Percentiles rank a stretch among this genome's conserved stretches.
These are phyloP conservation scores for Salix arbutifolia DNA, from an alignment of 345 rosid species.

Conservation along the genomic window DNA sequence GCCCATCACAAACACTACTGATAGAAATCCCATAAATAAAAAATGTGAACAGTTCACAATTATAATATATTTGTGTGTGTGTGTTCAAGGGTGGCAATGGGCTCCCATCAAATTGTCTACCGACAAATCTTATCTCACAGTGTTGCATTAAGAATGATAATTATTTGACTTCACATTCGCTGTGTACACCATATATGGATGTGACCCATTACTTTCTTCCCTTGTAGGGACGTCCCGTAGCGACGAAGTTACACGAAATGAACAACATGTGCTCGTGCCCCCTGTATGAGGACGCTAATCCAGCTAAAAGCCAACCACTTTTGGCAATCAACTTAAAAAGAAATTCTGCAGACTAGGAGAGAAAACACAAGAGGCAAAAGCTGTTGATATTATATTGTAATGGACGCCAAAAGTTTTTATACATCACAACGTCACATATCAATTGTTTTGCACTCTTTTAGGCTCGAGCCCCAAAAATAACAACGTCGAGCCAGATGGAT, in stretches of 20 bases:
- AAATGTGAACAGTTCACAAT: background rate
- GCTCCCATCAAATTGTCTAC: background rate
- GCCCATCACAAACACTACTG: too few species aligned
- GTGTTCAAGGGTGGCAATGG: background rate
- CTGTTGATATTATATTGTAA: background rate
- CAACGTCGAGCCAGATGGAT: too few species aligned
- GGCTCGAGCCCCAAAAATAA: too few species aligned
- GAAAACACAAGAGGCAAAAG: background rate
- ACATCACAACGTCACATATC: too few species aligned
- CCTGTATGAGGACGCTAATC: background rate
- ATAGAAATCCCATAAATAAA: background rate
- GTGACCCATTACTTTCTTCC: background rate
- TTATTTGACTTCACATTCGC: background rate
- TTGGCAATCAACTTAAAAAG: background rate
- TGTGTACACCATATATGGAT: background rate
- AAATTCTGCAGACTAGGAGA: background rate
- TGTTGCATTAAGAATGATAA: background rate
- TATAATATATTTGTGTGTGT: background rate
- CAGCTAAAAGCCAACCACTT: background rate
- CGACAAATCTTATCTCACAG: slow-evolving; percentile 11
- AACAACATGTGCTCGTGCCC: background rate
- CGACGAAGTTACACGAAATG: background rate
- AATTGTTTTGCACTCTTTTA: too few species aligned
- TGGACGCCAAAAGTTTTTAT: too few species aligned
- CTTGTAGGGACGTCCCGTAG: background rate